Percentiles rank a stretch among this genome's conserved stretches.
Evolutionary conservation across 73 alveolate genomes (phyloP).

Genomic region (Paramecium bursaria): DNA sequence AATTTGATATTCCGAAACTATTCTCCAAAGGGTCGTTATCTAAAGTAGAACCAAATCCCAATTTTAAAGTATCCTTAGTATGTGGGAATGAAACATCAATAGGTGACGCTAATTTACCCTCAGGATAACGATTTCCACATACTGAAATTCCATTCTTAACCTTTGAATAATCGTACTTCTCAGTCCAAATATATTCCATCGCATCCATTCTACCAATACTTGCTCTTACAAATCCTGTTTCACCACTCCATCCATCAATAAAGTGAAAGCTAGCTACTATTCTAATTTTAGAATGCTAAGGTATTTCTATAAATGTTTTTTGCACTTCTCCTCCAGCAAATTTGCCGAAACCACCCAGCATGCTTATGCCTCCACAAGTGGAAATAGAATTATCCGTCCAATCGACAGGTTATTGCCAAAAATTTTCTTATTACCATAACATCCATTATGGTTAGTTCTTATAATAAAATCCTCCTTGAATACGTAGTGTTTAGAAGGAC

Average conservation of each 20-base stretch:
- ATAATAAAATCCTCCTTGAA: constrained; percentile 44
- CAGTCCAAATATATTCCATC: constrained; percentile 79
- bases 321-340: constrained; percentile 74
- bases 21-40: constrained; percentile 82
- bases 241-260: constrained; percentile 89
- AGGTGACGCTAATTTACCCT: constrained; percentile 74
- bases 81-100: constrained; percentile 75
- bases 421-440: constrained; percentile 62
- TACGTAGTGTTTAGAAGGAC: constrained; percentile 32
- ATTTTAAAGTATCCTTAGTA: constrained; percentile 54
- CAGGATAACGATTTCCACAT: constrained; percentile 80
- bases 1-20: constrained; percentile 78
- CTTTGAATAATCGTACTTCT: constrained; percentile 70
- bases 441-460: constrained; percentile 57
- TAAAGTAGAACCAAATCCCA: constrained; percentile 75
- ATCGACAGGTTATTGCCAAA: constrained; percentile 69
- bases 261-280: constrained; percentile 81
- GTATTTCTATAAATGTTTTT: constrained; percentile 74
- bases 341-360: constrained; percentile 87
- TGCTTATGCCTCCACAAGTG: constrained; percentile 74
- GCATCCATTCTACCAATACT: constrained; percentile 70
- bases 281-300: constrained; percentile 74
- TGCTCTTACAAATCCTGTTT: constrained; percentile 78
- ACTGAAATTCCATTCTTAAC: constrained; percentile 77
- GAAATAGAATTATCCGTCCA: constrained; percentile 74